Percentiles rank a stretch among this genome's conserved stretches.
These are phyloP conservation scores for Amanita pseudoporphyria DNA, from an alignment of 768 basidiomycete genomes.

Conservation along the genomic window DNA sequence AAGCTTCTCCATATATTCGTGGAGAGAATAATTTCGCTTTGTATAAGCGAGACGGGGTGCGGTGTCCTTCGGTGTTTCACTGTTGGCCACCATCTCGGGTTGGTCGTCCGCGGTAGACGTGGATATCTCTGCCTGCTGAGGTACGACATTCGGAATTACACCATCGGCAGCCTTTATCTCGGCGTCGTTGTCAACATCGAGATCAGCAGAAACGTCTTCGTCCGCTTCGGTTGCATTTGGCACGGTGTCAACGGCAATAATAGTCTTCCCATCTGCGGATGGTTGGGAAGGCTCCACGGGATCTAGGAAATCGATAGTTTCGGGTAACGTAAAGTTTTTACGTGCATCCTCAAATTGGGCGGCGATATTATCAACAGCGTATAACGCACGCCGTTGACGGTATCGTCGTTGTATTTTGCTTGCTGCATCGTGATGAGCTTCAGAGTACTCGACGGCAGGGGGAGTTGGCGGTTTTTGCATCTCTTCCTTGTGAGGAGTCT, in stretches of 20 bases:
- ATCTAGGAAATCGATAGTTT: constrained; percentile 37
- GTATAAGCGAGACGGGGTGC: constrained; percentile 42
- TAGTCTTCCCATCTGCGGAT: constrained; percentile 16
- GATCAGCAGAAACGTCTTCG: neutral
- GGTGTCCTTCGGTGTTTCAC: neutral
- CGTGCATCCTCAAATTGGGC: constrained; percentile 35
- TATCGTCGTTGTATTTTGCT: constrained; percentile 36
- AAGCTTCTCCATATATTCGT: constrained; percentile 53
- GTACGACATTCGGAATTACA: constrained; percentile 14
- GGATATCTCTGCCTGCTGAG: neutral
- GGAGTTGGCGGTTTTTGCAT: constrained; percentile 9
- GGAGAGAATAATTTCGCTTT: constrained; percentile 46
- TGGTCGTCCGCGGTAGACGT: neutral
- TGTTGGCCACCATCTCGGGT: neutral
- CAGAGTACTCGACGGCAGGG: constrained; percentile 13
- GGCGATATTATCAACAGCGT: constrained; percentile 28
- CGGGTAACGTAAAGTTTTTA: constrained; percentile 32
- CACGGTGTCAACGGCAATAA: constrained; percentile 19
- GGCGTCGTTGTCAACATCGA: neutral
- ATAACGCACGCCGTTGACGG: constrained; percentile 33
- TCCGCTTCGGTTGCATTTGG: constrained; percentile 12
- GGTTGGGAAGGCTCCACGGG: constrained; percentile 10
- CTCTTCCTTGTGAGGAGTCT: constrained; percentile 7
- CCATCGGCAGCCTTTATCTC: constrained; percentile 10
- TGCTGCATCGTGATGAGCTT: constrained; percentile 31